These are phyloP conservation scores for Rhodomyrtus psidioides DNA, from an alignment of 441 rosid species.

Conservation along the genomic window DNA sequence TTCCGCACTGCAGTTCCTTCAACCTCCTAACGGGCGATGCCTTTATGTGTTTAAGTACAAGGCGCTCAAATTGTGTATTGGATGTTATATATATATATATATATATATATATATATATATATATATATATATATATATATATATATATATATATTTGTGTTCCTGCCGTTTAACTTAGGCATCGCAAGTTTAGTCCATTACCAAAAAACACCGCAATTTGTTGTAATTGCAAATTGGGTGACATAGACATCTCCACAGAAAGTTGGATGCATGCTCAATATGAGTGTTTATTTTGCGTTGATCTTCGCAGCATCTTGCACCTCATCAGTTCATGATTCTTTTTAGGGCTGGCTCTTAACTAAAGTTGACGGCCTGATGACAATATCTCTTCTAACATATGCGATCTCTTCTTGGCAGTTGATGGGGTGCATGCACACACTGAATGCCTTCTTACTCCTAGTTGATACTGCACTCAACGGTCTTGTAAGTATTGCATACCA, in stretches of 20 bases:
- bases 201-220: background rate
- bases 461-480: constrained; percentile 60
- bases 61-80: background rate
- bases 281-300: background rate
- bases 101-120: no score
- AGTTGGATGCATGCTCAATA: background rate
- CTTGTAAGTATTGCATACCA: constrained; percentile 42
- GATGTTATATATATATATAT: no score
- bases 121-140: no score
- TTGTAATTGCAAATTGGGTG: background rate
- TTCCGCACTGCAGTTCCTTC: background rate
- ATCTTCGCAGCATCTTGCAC: background rate
- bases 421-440: constrained; percentile 77
- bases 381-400: background rate
- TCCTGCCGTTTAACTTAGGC: background rate
- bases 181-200: background rate
- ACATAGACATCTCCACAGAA: background rate
- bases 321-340: background rate
- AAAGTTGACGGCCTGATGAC: background rate
- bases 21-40: background rate
- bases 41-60: background rate
- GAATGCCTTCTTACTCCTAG: constrained; percentile 48
- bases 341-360: background rate
- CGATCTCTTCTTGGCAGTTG: constrained; percentile 26
- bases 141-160: no score